Base-by-base conservation (phyloP, 345 rosid genomes). In the Camelina sativa region DNA sequence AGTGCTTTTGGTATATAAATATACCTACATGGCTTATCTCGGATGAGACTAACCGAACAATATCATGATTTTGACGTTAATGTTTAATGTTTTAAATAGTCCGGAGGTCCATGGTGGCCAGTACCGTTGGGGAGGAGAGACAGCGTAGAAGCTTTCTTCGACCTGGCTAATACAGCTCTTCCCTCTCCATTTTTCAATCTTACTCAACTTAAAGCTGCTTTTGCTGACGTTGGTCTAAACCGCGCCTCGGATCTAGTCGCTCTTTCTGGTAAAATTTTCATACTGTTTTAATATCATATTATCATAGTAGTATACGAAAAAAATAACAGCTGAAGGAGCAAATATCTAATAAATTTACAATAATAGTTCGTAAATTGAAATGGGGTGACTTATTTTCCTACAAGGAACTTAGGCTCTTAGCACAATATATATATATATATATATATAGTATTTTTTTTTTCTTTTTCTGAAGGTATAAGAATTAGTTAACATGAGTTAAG, bases 91-190 rank as follows among this genome's bases (percentile, higher is more conserved):
- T 9, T 60, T 12, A 5, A 34, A 40, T 46, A 82, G 85, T 78
- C 85, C 1, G 83, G 83, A 53, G 83, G 81, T 35, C 83, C 81
- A 41, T 22, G 76, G 63, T 82, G 85, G 85, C 23, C 53, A 1
- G 62, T 73, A 38, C 65, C 53, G 4, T 28, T 82, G 35, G 85
- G 83, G 41, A 82, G 83, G 56, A 77, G 80, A 75, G 85, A 82
- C 20, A 44, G 81, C 54, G 6, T 25, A 13, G 34, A 58, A 53
- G 85, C 83, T 25, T 79, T 76, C 69, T 65, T 76, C 37, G 43
- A 58, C 48, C 63, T 73, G 11, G 75, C 81, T 34, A 62, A 82
- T 37, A 63, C 64, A 25, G 72, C 70, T 66, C 73, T 82, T 22
- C 85, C 85, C 2, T 62, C 71, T 53, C 79, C 80, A 28, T 57